Evolutionary conservation across 371 early-diverging fungal species (phyloP).

Genomic region (Mortierella sp.): DNA sequence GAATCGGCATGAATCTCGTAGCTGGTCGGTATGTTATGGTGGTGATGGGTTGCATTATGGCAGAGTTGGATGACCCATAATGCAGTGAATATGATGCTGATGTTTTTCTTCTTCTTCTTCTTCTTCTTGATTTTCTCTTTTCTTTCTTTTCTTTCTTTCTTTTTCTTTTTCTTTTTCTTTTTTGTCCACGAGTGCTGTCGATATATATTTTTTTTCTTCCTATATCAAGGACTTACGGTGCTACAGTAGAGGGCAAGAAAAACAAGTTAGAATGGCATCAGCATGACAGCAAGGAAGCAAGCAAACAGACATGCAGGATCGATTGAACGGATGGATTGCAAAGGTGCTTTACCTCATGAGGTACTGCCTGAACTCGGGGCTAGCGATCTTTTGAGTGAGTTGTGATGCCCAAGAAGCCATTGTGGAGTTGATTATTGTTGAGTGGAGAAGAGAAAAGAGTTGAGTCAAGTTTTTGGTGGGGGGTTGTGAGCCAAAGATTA

Average conservation of each 20-base stretch:
- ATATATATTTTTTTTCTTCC: background rate
- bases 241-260: background rate
- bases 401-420: conserved; percentile 76
- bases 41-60: too few relatives aligned
- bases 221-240: background rate
- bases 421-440: conserved; percentile 1
- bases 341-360: conserved; percentile 72
- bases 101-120: too few relatives aligned
- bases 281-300: background rate
- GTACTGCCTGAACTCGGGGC: conserved; percentile 83
- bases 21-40: too few relatives aligned
- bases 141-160: too few relatives aligned
- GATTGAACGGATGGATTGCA: background rate
- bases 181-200: background rate
- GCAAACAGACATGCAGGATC: background rate
- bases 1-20: background rate
- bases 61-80: too few relatives aligned
- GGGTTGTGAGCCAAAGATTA: background rate
- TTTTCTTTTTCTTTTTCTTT: background rate
- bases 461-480: background rate
- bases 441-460: conserved; percentile 7
- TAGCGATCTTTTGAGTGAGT: conserved; percentile 67
- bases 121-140: background rate
- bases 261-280: background rate
- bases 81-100: too few relatives aligned